phyloP scores from a whole-genome alignment of 495 filamentous ascomycete species.

The Jackrogersella minutella region DNA sequence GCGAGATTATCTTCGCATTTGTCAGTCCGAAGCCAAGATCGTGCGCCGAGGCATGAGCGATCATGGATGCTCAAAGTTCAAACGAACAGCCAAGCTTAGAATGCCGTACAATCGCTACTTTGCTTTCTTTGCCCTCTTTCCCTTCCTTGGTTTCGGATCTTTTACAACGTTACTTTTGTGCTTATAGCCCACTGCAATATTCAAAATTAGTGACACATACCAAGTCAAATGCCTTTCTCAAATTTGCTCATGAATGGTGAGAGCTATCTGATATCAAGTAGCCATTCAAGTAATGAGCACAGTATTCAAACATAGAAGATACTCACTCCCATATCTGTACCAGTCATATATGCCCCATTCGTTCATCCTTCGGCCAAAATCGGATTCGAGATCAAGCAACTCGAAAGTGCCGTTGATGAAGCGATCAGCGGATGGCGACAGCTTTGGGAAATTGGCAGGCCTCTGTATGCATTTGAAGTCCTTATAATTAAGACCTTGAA shows the following conservation, averaged over 20 bases:
- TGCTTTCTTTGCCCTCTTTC: too few relatives aligned
- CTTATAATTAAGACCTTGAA: conserved; percentile 43
- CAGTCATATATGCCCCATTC: conserved; percentile 38
- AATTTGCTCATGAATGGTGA: too few relatives aligned
- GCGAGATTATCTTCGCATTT: not conserved
- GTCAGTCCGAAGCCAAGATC: not conserved
- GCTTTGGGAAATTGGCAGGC: conserved; percentile 22
- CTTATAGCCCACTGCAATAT: too few relatives aligned
- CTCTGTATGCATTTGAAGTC: conserved; percentile 42
- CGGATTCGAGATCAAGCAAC: conserved; percentile 40
- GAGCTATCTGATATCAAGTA: not conserved
- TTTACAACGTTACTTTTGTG: too few relatives aligned
- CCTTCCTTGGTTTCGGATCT: too few relatives aligned
- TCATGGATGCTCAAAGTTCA: too few relatives aligned
- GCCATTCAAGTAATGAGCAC: not conserved
- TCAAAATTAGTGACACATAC: too few relatives aligned
- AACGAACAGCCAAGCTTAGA: too few relatives aligned
- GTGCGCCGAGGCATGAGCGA: not conserved
- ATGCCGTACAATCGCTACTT: too few relatives aligned
- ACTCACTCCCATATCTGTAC: conserved; percentile 45
- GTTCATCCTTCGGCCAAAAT: conserved; percentile 43
- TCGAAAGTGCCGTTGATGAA: conserved; percentile 24
- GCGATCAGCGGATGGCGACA: not conserved
- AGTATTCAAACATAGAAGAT: not conserved
- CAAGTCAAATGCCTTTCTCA: too few relatives aligned